These are phyloP conservation scores for Annulohypoxylon truncatum DNA, from an alignment of 2,329 filamentous ascomycete species.

Conservation along the genomic window DNA sequence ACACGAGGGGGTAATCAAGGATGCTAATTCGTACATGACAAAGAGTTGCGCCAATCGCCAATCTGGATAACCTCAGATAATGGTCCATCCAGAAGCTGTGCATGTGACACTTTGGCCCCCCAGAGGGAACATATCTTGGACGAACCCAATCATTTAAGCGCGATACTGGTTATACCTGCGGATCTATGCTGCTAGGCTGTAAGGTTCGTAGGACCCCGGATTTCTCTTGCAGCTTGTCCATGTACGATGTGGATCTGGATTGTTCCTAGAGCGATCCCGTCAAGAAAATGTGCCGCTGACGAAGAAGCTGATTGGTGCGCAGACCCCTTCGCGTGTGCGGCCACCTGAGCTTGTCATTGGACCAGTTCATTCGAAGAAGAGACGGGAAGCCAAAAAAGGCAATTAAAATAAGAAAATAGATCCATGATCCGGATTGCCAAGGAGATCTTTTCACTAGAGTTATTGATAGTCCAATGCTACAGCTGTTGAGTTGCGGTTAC, in stretches of 20 bases:
- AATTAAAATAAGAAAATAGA: neutral
- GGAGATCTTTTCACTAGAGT: neutral
- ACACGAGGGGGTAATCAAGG: constrained; percentile 39
- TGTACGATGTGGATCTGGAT: constrained; percentile 14
- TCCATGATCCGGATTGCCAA: neutral
- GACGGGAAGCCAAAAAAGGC: constrained; percentile 11
- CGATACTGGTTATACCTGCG: constrained; percentile 10
- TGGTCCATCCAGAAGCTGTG: constrained; percentile 8
- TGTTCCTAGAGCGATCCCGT: constrained; percentile 1
- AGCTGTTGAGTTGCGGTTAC: neutral
- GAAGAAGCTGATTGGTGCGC: constrained; percentile 33
- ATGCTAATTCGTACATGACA: constrained; percentile 38
- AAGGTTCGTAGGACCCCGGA: constrained; percentile 30
- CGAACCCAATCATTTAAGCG: constrained; percentile 19
- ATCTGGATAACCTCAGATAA: constrained; percentile 33
- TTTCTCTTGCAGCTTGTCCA: constrained; percentile 23
- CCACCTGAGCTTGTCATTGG: constrained; percentile 37
- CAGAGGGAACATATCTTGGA: constrained; percentile 10
- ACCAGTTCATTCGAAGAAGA: neutral
- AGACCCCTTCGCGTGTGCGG: constrained; percentile 29
- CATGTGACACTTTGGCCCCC: constrained; percentile 33
- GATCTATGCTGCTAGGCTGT: constrained; percentile 5
- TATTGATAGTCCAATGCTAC: neutral
- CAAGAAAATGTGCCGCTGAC: constrained; percentile 34
- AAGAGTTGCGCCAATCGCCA: constrained; percentile 17